phyloP scores from a whole-genome alignment of 2,329 filamentous ascomycete species.

The Fusarium beomiforme region DNA sequence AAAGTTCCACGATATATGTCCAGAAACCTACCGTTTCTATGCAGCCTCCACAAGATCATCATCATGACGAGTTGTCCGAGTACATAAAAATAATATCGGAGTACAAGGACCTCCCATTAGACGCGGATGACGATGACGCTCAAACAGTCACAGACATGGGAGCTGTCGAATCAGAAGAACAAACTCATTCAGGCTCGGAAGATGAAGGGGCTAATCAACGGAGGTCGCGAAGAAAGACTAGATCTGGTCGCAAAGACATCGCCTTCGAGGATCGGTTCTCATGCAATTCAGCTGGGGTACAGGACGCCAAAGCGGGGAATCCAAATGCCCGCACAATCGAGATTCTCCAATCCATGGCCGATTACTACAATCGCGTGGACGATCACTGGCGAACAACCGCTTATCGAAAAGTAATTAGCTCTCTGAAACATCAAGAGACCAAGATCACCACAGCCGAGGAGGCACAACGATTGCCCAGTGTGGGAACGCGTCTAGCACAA shows the following conservation, averaged over 20 bases:
- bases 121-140: slow-evolving; percentile 60
- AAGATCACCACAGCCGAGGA: slow-evolving; percentile 76
- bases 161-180: slow-evolving; percentile 22
- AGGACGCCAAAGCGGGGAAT: slow-evolving; percentile 58
- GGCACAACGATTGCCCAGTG: slow-evolving; percentile 72
- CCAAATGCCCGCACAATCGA: slow-evolving; percentile 82
- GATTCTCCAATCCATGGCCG: slow-evolving; percentile 79
- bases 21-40: neutral
- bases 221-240: slow-evolving; percentile 35
- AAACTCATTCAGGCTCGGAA: slow-evolving; percentile 35
- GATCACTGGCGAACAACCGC: slow-evolving; percentile 81
- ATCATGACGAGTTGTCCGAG: slow-evolving; percentile 67
- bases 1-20: neutral
- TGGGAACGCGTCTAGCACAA: slow-evolving; percentile 77
- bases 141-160: slow-evolving; percentile 25
- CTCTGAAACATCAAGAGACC: slow-evolving; percentile 70
- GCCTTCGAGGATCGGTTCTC: slow-evolving; percentile 61
- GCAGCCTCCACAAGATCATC: neutral
- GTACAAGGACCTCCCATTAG: slow-evolving; percentile 67
- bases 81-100: slow-evolving; percentile 71
- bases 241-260: slow-evolving; percentile 42
- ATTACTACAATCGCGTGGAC: slow-evolving; percentile 78
- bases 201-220: slow-evolving; percentile 29
- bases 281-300: slow-evolving; percentile 64
- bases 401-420: slow-evolving; percentile 82